Percentiles rank a stretch among this genome's conserved stretches.
phyloP scores from a whole-genome alignment of 495 filamentous ascomycete genomes.

The Talaromyces liani region DNA sequence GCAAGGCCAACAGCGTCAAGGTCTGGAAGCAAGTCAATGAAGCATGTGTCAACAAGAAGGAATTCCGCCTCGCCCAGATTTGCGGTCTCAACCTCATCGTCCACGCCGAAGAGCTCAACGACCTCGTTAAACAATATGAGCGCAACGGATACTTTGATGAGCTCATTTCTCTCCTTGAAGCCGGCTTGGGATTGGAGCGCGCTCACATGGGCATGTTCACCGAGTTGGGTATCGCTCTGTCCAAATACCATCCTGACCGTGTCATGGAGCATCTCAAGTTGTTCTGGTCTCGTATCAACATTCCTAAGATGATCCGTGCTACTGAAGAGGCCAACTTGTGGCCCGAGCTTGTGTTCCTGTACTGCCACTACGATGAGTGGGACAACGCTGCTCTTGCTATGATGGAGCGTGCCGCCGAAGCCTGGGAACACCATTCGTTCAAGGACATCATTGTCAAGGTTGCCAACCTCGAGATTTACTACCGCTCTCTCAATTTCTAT shows the following conservation, averaged over 20 bases:
- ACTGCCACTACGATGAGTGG: constrained; percentile 98
- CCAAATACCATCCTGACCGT: constrained; percentile 93
- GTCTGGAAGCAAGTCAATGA: constrained; percentile 99
- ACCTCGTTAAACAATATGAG: constrained; percentile 94
- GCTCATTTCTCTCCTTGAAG: constrained; percentile 88
- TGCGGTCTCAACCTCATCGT: constrained; percentile 98
- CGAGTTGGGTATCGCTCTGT: constrained; percentile 85
- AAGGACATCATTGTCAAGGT: constrained; percentile 99
- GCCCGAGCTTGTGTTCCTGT: constrained; percentile 98
- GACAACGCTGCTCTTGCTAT: constrained; percentile 98
- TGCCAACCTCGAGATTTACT: constrained; percentile 98
- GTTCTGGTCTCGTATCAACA: constrained; percentile 98
- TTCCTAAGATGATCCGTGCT: constrained; percentile 93
- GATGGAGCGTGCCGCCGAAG: constrained; percentile 97
- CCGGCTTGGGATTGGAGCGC: constrained; percentile 89
- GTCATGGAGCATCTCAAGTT: constrained; percentile 99
- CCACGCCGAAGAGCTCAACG: constrained; percentile 91
- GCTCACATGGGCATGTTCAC: constrained; percentile 97
- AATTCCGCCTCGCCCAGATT: constrained; percentile 98
- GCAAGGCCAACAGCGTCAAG: constrained; percentile 98
- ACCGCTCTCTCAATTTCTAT: constrained; percentile 96
- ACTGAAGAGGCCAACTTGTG: constrained; percentile 94
- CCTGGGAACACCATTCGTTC: constrained; percentile 99
- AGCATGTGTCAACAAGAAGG: constrained; percentile 95
- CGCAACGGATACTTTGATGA: constrained; percentile 97